These are phyloP conservation scores for Candida pseudofarinosa DNA, from an alignment of 805 yeast genomes.

Conservation along the genomic window DNA sequence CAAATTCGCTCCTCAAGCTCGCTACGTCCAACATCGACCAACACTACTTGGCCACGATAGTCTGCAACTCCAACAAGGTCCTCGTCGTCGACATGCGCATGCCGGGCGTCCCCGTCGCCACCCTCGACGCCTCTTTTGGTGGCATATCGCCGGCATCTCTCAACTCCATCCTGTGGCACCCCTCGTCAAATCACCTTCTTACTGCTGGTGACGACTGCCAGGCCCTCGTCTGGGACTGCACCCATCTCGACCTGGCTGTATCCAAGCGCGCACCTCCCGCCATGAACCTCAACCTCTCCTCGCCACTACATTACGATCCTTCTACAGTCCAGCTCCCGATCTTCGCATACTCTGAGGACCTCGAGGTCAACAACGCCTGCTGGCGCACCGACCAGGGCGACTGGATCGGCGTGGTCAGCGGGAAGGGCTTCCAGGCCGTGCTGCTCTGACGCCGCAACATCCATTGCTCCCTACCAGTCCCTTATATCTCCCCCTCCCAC, in stretches of 20 bases:
- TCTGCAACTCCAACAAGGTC: slow-evolving; percentile 61
- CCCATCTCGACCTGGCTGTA: slow-evolving; percentile 16
- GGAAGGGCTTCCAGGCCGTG: slow-evolving; percentile 68
- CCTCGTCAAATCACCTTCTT: slow-evolving; percentile 56
- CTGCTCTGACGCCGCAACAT: background rate
- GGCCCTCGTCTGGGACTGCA: slow-evolving; percentile 64
- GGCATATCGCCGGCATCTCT: slow-evolving; percentile 56
- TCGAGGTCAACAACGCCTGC: slow-evolving; percentile 72
- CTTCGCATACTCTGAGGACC: slow-evolving; percentile 54
- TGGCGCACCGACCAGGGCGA: slow-evolving; percentile 68
- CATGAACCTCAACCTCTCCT: background rate
- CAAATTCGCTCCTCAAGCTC: slow-evolving; percentile 66
- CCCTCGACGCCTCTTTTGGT: slow-evolving; percentile 52
- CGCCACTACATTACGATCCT: background rate
- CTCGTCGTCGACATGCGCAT: slow-evolving; percentile 78
- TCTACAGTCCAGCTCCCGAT: slow-evolving; percentile 27
- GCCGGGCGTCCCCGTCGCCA: slow-evolving; percentile 78
- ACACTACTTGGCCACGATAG: slow-evolving; percentile 80
- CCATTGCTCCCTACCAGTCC: background rate
- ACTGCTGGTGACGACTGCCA: slow-evolving; percentile 75
- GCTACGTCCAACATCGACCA: slow-evolving; percentile 78
- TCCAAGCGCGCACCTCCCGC: background rate
- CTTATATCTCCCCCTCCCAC: background rate
- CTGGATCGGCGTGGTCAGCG: slow-evolving; percentile 76
- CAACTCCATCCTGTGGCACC: slow-evolving; percentile 83